Base-by-base conservation (phyloP, 495 filamentous ascomycete species). In the Penicillium canescens region DNA sequence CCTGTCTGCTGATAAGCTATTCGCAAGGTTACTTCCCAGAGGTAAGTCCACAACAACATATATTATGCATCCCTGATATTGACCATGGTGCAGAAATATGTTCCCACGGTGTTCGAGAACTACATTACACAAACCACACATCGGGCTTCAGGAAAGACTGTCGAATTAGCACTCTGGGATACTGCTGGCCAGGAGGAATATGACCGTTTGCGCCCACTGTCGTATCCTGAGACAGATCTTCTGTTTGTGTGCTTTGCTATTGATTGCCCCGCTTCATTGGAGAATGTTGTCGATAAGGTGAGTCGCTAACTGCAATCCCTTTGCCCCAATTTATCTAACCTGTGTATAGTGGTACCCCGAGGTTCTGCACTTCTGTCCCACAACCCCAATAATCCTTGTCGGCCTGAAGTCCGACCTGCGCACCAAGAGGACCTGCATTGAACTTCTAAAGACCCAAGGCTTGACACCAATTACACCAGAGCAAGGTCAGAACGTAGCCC, bases 231-330 rank as follows among this genome's bases (percentile, higher is more conserved):
- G 72, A 98, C 94, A 18, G 95, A 98, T 68, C 84, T 98, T 13
- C 81, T 98, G 37, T 97, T 98, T 70, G 94, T 98, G 60, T 98
- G 94, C 79, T 98, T 98, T 75, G 95, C 95, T 52, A 95, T 98
- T 56, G 94, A 98, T 76, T 98, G 95, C 70, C 94, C 94, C 14
- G 96, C 96, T 66, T 98, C 94, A 8, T 75, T 98, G 42, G 94
- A 98, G 60, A 98, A 98, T 65, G 94, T 98, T 48, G 87, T 98
- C 78, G 94, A 98, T 76, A 98, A 98, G 86, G 94, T 96, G 70
- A 50, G 78, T 64, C 33, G 28, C n/a, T 3, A 23, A 18, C 12
- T 36, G 9, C n/a, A 57, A 37, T 36, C 33, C 37, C 7, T 46
- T 28, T 28, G 40, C 26, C 20, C 31, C 10, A 8, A 28, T 39